phyloP scores from a whole-genome alignment of 768 basidiomycete species.

The Collybia mongolica region DNA sequence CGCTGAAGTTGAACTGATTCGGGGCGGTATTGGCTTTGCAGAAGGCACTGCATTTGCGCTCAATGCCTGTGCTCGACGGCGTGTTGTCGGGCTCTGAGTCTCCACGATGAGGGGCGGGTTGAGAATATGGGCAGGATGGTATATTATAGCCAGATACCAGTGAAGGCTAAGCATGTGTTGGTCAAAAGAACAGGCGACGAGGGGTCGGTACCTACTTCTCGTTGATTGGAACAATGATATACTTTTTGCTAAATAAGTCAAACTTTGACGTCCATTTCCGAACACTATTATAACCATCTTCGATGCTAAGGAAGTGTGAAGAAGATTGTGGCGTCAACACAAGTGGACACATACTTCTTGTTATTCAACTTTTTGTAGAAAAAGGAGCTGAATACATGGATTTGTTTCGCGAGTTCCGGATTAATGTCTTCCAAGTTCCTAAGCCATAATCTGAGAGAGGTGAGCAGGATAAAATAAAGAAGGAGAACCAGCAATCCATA shows the following conservation, averaged over 20 bases:
- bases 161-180: conserved; percentile 59
- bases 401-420: conserved; percentile 64
- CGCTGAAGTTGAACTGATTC: conserved; percentile 3
- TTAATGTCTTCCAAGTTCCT: conserved; percentile 50
- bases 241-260: conserved; percentile 88
- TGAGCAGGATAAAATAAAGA: background rate
- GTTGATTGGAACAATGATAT: conserved; percentile 93
- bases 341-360: conserved; percentile 47
- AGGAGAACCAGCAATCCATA: conserved; percentile 33
- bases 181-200: background rate
- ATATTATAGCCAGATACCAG: conserved; percentile 97
- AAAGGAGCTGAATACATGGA: conserved; percentile 95
- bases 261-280: conserved; percentile 93
- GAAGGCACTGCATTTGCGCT: background rate
- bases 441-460: conserved; percentile 62
- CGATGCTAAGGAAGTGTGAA: conserved; percentile 28
- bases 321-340: conserved; percentile 3
- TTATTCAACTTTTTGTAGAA: conserved; percentile 93
- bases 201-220: conserved; percentile 67
- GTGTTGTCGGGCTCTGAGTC: conserved; percentile 8
- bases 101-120: conserved; percentile 26
- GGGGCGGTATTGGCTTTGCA: background rate
- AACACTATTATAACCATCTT: conserved; percentile 80
- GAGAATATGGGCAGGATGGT: conserved; percentile 65
- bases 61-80: conserved; percentile 5